phyloP scores from a whole-genome alignment of 1,284 basidiomycete species.

The Moesziomyces sp. region DNA sequence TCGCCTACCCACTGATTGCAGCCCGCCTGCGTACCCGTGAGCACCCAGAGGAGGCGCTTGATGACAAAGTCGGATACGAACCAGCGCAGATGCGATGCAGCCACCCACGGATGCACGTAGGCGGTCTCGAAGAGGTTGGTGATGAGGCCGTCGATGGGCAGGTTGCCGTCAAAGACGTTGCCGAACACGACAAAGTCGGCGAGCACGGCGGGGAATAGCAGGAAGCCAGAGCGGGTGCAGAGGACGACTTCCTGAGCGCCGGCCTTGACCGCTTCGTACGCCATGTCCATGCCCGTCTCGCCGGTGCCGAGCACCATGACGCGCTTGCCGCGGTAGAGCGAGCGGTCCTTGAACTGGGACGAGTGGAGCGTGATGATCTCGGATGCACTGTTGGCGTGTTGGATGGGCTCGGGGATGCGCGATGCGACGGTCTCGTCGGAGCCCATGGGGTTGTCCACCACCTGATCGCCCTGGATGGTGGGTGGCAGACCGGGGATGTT shows the following conservation, averaged over 20 bases:
- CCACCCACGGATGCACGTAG: slow-evolving; percentile 71
- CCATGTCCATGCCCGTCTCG: slow-evolving; percentile 78
- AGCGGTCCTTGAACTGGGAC: slow-evolving; percentile 55
- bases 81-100: slow-evolving; percentile 74
- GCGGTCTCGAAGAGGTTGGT: slow-evolving; percentile 74
- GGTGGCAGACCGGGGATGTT: slow-evolving; percentile 51
- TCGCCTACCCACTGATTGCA: slow-evolving; percentile 78
- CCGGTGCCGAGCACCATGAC: slow-evolving; percentile 68
- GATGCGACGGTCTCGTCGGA: slow-evolving; percentile 20
- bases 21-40: slow-evolving; percentile 75
- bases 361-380: slow-evolving; percentile 56
- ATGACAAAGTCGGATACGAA: slow-evolving; percentile 76
- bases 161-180: slow-evolving; percentile 70
- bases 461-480: slow-evolving; percentile 32
- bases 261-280: slow-evolving; percentile 72
- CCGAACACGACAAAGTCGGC: slow-evolving; percentile 76
- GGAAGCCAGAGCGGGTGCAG: slow-evolving; percentile 72
- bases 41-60: slow-evolving; percentile 74
- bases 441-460: slow-evolving; percentile 28
- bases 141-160: slow-evolving; percentile 76
- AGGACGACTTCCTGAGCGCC: slow-evolving; percentile 73
- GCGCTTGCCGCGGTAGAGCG: slow-evolving; percentile 49
- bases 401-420: slow-evolving; percentile 26
- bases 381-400: slow-evolving; percentile 29
- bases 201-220: slow-evolving; percentile 76